A percentile compares a stretch with the other conserved stretches of the same genome.
phyloP scores from a whole-genome alignment of 768 basidiomycete genomes.

The Termitomyces sp. region DNA sequence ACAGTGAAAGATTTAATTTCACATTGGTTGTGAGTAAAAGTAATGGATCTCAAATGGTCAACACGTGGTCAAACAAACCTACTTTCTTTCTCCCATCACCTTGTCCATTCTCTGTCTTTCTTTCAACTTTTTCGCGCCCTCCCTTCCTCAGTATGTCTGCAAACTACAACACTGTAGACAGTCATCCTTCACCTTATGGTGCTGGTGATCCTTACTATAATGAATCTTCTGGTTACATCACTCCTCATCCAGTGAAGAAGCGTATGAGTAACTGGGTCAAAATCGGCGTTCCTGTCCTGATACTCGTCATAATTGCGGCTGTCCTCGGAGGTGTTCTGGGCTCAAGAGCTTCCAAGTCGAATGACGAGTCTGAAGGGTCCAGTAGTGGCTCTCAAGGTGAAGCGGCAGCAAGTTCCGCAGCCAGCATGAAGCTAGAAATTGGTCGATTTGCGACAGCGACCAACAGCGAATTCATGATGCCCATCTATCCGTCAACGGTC shows the following conservation, averaged over 20 bases:
- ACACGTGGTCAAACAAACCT: background rate
- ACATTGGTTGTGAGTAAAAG: too few relatives aligned
- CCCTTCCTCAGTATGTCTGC: conserved; percentile 25
- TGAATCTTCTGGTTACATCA: conserved; percentile 65
- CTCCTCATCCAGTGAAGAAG: conserved; percentile 47
- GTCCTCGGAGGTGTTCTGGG: conserved; percentile 81
- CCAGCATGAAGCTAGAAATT: conserved; percentile 51
- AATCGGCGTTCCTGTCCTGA: conserved; percentile 60
- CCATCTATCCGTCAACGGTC: conserved; percentile 86
- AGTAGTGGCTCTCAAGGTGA: conserved; percentile 31
- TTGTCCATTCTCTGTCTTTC: conserved; percentile 20
- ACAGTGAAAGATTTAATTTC: too few relatives aligned
- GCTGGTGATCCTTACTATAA: conserved; percentile 67
- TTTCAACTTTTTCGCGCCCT: conserved; percentile 12
- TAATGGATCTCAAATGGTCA: background rate
- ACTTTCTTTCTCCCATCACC: conserved; percentile 1
- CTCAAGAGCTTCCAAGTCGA: conserved; percentile 39
- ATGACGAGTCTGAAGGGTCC: conserved; percentile 19
- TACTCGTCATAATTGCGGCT: conserved; percentile 60
- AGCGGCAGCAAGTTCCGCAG: conserved; percentile 50
- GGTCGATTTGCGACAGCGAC: conserved; percentile 77
- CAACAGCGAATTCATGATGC: conserved; percentile 72
- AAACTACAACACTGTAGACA: conserved; percentile 23
- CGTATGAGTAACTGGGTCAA: conserved; percentile 68
- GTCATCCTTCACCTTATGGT: conserved; percentile 27